A percentile compares a stretch with the other conserved stretches of the same genome.
These are phyloP conservation scores for Taiozyma sp. DNA, from an alignment of 1,139 yeast species.

Conservation along the genomic window DNA sequence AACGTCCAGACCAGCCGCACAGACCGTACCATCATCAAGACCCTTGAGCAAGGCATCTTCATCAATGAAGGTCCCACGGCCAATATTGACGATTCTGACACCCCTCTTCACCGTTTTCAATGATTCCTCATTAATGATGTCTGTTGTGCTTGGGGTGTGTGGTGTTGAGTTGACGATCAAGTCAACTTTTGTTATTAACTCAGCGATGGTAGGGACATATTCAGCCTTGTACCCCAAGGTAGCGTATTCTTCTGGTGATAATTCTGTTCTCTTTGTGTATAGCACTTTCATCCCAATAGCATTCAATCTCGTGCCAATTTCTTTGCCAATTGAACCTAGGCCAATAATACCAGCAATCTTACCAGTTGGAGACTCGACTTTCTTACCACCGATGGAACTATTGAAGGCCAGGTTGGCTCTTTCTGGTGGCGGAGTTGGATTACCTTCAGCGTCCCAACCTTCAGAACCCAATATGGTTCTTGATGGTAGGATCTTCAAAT, in stretches of 20 bases:
- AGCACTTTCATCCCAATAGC: slow-evolving; percentile 64
- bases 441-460: slow-evolving; percentile 18
- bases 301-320: slow-evolving; percentile 52
- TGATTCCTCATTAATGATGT: slow-evolving; percentile 47
- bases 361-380: slow-evolving; percentile 48
- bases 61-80: slow-evolving; percentile 72
- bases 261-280: slow-evolving; percentile 53
- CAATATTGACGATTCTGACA: slow-evolving; percentile 71
- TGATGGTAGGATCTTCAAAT: slow-evolving; percentile 18
- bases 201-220: slow-evolving; percentile 37
- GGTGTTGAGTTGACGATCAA: slow-evolving; percentile 69
- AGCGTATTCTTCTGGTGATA: slow-evolving; percentile 34
- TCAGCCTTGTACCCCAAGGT: slow-evolving; percentile 41
- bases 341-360: slow-evolving; percentile 69
- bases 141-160: slow-evolving; percentile 51
- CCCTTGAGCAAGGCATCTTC: slow-evolving; percentile 69
- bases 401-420: slow-evolving; percentile 24
- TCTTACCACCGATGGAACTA: slow-evolving; percentile 47
- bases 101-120: slow-evolving; percentile 47
- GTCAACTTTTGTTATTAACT: slow-evolving; percentile 41
- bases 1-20: slow-evolving; percentile 82
- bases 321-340: slow-evolving; percentile 72
- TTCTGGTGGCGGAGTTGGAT: slow-evolving; percentile 13
- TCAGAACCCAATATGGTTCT: slow-evolving; percentile 32
- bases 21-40: slow-evolving; percentile 59